phyloP scores from a whole-genome alignment of 805 yeast species.

The Cyberlindnera petersonii region DNA sequence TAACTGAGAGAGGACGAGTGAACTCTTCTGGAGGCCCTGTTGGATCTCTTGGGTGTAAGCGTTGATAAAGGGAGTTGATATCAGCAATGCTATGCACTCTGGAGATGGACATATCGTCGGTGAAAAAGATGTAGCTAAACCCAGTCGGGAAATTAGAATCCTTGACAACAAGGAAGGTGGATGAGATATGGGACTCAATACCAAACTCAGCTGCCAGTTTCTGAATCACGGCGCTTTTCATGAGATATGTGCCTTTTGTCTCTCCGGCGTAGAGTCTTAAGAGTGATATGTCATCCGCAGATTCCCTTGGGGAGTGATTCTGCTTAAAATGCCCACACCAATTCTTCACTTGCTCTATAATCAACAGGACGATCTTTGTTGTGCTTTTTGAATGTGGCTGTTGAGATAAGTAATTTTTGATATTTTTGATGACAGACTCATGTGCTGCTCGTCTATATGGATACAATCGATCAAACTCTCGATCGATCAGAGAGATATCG shows the following conservation, averaged over 20 bases:
- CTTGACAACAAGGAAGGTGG: conserved; percentile 10
- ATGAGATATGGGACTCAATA: conserved; percentile 5
- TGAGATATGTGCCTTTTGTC: conserved; percentile 5
- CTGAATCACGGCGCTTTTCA: conserved; percentile 12
- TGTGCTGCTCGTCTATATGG: conserved; percentile 14
- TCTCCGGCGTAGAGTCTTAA: conserved; percentile 20
- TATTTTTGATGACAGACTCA: conserved; percentile 1
- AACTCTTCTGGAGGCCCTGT: conserved; percentile 2
- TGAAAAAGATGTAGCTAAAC: conserved; percentile 10
- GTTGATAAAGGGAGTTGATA: conserved; percentile 1
- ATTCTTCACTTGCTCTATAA: too few species aligned
- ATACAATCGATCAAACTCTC: conserved; percentile 19
- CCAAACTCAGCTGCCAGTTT: conserved; percentile 10
- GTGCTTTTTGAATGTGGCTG: too few species aligned
- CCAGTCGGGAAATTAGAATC: conserved; percentile 11
- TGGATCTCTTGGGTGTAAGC: conserved; percentile 1
- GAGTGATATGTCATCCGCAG: conserved; percentile 14
- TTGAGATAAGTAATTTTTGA: too few species aligned
- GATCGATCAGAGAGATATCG: conserved; percentile 15
- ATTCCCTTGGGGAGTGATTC: conserved; percentile 1
- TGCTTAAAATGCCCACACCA: too few species aligned
- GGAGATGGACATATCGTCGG: conserved; percentile 4
- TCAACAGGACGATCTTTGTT: too few species aligned
- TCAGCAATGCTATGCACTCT: conserved; percentile 8
- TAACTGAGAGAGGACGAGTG: conserved; percentile 7